Conservation (phyloP, 305 asterid genomes). For the Fraxinus sp. region DNA sequence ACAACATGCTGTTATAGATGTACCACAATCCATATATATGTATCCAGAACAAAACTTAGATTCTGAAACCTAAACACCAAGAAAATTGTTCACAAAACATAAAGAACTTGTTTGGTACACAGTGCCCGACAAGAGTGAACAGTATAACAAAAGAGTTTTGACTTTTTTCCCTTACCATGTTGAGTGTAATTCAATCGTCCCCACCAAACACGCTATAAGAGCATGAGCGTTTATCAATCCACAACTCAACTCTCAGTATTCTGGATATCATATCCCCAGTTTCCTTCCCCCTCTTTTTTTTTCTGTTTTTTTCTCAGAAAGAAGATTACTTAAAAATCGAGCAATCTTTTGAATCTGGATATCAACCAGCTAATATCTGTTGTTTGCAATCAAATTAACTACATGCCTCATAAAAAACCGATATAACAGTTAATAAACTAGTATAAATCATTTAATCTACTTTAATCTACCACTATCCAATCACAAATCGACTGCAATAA, state of each 20-base stretch:
- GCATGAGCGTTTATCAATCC: background rate
- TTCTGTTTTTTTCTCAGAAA: background rate
- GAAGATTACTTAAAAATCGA: background rate
- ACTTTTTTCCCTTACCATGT: no score
- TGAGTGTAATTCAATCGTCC: background rate
- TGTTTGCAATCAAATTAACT: background rate
- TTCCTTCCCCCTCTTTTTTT: no score
- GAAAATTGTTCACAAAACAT: background rate
- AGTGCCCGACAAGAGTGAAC: no score
- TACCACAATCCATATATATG: no score
- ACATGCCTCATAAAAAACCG: background rate
- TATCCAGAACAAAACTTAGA: no score
- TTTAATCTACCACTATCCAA: conserved; percentile 5
- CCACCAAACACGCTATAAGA: background rate
- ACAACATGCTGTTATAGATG: no score
- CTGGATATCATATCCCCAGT: background rate
- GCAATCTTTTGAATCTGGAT: background rate
- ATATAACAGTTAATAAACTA: background rate
- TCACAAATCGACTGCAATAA: conserved; percentile 21
- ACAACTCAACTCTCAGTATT: background rate
- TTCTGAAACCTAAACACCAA: background rate
- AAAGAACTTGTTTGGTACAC: no score
- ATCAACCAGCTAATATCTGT: background rate
- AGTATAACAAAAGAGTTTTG: no score
- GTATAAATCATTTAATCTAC: no score